Percentiles rank a stretch among this genome's conserved stretches.
Evolutionary conservation across 306 rosid genomes (phyloP).

Genomic region (Cucurbita maxima): DNA sequence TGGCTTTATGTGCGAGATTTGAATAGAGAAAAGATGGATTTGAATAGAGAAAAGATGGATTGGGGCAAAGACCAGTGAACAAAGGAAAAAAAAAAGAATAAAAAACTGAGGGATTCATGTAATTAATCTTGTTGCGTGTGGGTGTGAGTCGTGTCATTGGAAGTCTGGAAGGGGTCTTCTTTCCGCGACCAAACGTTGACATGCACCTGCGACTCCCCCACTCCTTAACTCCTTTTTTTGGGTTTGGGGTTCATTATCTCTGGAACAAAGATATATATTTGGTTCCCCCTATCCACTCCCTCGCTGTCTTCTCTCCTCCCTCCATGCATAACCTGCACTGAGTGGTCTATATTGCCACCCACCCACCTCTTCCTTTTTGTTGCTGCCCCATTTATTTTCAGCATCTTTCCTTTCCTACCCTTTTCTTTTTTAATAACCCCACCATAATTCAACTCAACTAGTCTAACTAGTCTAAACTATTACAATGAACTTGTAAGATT

Average conservation of each 20-base stretch:
- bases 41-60: not conserved
- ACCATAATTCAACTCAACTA: too few relatives aligned
- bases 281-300: not conserved
- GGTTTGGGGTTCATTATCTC: constrained; percentile 20
- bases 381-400: not conserved
- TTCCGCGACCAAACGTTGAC: constrained; percentile 48
- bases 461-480: too few relatives aligned
- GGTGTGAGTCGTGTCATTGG: constrained; percentile 7
- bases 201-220: constrained; percentile 25
- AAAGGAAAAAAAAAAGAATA: not conserved
- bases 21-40: not conserved
- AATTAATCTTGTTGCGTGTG: not conserved
- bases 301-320: not conserved
- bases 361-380: not conserved
- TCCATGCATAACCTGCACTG: not conserved
- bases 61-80: constrained; percentile 10
- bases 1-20: constrained; percentile 29
- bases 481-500: too few relatives aligned
- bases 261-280: constrained; percentile 10
- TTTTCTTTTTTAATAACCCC: too few relatives aligned
- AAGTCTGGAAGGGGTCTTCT: constrained; percentile 13
- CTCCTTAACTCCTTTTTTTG: too few relatives aligned
- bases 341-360: not conserved
- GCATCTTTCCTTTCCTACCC: too few relatives aligned
- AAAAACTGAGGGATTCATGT: not conserved